phyloP scores from a whole-genome alignment of 345 rosid species.

The Boechera divaricarpa region DNA sequence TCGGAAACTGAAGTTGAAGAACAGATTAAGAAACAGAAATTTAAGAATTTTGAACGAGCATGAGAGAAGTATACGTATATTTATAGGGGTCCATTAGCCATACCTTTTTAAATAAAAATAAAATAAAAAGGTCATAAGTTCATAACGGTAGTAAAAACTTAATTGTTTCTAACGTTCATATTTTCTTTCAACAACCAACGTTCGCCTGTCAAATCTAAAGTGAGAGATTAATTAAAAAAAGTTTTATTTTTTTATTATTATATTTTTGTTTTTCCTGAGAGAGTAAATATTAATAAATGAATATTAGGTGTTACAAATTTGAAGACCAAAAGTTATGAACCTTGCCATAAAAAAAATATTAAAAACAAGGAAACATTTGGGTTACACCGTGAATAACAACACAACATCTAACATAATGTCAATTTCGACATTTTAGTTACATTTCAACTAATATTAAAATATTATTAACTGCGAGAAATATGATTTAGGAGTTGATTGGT shows the following conservation, averaged over 20 bases:
- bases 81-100: background rate
- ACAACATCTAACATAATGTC: background rate
- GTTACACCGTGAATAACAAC: background rate
- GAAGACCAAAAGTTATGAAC: no score
- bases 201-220: background rate
- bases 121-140: background rate
- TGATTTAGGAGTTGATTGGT: no score
- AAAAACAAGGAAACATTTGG: no score
- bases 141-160: background rate
- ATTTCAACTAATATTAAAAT: conserved; percentile 6
- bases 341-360: no score
- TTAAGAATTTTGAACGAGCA: background rate
- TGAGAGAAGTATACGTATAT: background rate
- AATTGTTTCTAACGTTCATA: background rate
- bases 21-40: background rate
- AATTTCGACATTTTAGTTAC: background rate
- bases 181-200: background rate
- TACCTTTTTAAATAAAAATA: background rate
- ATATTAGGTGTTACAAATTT: no score
- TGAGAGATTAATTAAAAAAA: background rate
- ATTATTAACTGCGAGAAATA: background rate
- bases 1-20: background rate
- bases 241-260: no score
- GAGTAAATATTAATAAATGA: no score
- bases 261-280: no score